These are phyloP conservation scores for Cucurbita moschata DNA, from an alignment of 306 rosid genomes.

Conservation along the genomic window DNA sequence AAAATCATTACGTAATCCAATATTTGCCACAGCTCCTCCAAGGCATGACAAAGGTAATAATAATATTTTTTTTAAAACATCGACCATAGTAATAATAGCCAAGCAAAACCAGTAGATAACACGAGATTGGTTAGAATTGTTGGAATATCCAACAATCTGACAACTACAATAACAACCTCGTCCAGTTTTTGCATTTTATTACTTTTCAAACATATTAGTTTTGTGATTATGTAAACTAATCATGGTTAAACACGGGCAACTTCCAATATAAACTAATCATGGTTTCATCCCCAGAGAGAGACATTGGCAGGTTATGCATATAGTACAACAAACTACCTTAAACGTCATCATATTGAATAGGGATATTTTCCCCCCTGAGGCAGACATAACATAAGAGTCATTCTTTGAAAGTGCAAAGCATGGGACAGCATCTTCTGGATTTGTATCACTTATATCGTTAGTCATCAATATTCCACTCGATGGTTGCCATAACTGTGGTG, in stretches of 20 bases:
- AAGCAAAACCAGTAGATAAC: not conserved
- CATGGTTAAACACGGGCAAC: not conserved
- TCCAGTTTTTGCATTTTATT: not conserved
- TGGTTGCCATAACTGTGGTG: constrained; percentile 95
- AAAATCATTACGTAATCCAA: not conserved
- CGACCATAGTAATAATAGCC: not conserved
- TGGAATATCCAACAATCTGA: not conserved
- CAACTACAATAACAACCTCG: not conserved
- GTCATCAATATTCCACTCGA: constrained; percentile 96
- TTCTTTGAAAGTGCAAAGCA: constrained; percentile 99
- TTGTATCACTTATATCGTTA: constrained; percentile 76
- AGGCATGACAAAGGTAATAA: not conserved
- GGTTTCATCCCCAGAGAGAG: not conserved
- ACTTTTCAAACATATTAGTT: not conserved
- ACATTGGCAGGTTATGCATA: not conserved
- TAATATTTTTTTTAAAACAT: too few species aligned
- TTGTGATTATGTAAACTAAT: not conserved
- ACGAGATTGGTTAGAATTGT: not conserved
- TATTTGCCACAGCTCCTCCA: not conserved
- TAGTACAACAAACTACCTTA: constrained; percentile 41
- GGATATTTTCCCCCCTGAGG: constrained; percentile 98
- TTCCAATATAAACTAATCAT: not conserved
- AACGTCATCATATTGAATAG: constrained; percentile 99
- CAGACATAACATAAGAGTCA: constrained; percentile 96
- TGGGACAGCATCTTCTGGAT: constrained; percentile 87